Evolutionary conservation across 164 flowering plant genomes (phyloP), one percentile per base, ranked within the genome.

Genomic region (Saururus chinensis): DNA sequence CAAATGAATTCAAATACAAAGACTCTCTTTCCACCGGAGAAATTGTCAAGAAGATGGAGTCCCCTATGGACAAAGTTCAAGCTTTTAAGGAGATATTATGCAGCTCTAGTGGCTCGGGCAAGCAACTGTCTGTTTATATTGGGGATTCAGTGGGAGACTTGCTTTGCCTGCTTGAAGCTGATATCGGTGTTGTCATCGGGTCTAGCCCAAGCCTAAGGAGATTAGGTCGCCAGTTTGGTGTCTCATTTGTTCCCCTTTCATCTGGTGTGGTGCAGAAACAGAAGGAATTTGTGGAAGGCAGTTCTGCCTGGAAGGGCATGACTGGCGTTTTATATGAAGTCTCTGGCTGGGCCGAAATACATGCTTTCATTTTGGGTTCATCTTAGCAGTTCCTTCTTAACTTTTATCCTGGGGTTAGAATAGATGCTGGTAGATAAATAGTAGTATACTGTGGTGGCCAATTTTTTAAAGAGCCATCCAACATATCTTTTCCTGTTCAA

Each of bases 131-230:
- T 21, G 66, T 75, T 23, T 75, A 75, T 53, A 64, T 75, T 53
- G 78, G 78, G 19, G 75, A 69, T 55, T 69, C 78, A 4, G 71
- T 75, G 56, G 75, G 75, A 17, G 78, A 75, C 42, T 58, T 75
- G 59, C 78, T 75, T 48, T 75, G 78, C 69, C 56, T 75, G 61
- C 75, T 75, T 20, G 71, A 75, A 61, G 73, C 78, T 7, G 75
- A 75, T 54, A 63, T 75, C 0, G 78, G 78, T n/a, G 69, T 75
- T 51, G 73, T 75, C 30, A 37, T 75, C 12, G 78, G 78, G 9
- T 75, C 75, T 23, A 75, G 78, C 64, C 48, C 58, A 41, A 72
- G 73, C 61, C 63, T 75, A 6, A 69, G 73, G 69, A 72, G 62
- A 37, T 23, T 75, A 57, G 73, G 65, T 41, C 64, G 61, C 35